Evolutionary conservation across 2,329 filamentous ascomycete species (phyloP), one percentile per base, ranked within the genome.

Genomic region (Penicillium sp.): DNA sequence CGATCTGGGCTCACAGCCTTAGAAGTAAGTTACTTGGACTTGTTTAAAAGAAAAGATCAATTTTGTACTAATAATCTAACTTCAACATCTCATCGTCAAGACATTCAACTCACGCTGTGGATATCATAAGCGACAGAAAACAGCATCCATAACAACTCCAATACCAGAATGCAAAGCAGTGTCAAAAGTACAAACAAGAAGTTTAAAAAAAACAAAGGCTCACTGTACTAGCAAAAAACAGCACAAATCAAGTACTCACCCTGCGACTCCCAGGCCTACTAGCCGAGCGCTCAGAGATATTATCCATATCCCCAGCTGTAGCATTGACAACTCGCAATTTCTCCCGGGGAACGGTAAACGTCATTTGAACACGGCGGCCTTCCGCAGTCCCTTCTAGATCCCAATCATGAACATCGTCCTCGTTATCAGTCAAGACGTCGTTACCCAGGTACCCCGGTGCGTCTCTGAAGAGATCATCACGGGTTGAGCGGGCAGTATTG

Each of bases 261-360:
- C 51, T 50, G 40, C 51, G 34, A 24, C 31, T 53, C 7, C 40
- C 46, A 40, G 46, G 43, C 27, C 63, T 60, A 53, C 63, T 70
- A 43, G 61, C 44, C 14, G 68, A 69, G 3, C 55, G 57, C 55
- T 68, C 65, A 8, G 69, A 72, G 36, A 64, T 22, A 46, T 66
- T 65, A 44, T 72, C 70, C 50, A 67, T 56, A 54, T 75, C 72
- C 3, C 66, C 59, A n/a, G 64, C 67, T 4, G 70, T 88, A 47
- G 84, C 87, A 70, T 97, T 97, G 18, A 97, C 93, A n/a, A 97
- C 92, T 24, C 93, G 79, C 58, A 97, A 75, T 63, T 86, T 85
- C 72, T 93, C 88, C 71, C 88, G 91, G 2, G 94, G 93, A 56
- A 97, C 91, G 0, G 93, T 97, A 72, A 96, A 97, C 84, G 96